Evolutionary conservation across 768 basidiomycete genomes (phyloP).

Genomic region (Grammothele lineata): DNA sequence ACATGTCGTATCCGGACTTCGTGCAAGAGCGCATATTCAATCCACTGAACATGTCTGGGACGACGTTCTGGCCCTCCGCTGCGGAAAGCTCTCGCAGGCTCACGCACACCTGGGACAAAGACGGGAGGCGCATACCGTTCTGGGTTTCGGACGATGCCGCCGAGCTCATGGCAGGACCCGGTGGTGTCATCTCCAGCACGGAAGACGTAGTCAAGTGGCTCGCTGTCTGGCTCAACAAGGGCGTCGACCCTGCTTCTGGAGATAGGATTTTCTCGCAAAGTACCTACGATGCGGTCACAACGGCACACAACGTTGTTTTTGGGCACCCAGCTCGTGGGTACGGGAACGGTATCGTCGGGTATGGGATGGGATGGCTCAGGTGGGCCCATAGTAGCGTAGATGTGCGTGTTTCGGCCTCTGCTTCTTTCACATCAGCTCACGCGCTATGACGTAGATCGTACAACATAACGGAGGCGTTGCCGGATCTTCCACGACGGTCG

Average conservation of each 20-base stretch:
- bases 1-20: constrained; percentile 34
- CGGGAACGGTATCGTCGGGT: constrained; percentile 30
- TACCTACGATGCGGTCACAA: constrained; percentile 30
- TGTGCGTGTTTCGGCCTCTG: no score
- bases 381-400: constrained; percentile 36
- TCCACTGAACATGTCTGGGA: constrained; percentile 37
- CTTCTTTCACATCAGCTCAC: no score
- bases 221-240: constrained; percentile 31
- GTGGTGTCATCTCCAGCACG: constrained; percentile 39
- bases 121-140: constrained; percentile 32
- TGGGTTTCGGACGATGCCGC: constrained; percentile 28
- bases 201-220: constrained; percentile 45
- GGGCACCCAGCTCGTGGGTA: neutral
- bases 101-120: constrained; percentile 30
- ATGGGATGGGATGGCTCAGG: constrained; percentile 42
- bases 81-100: constrained; percentile 31
- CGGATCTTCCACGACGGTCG: constrained; percentile 30
- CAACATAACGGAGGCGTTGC: constrained; percentile 32
- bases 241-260: constrained; percentile 29
- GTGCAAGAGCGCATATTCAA: constrained; percentile 38
- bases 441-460: no score
- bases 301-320: constrained; percentile 26
- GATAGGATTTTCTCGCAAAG: constrained; percentile 30
- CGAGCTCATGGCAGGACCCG: constrained; percentile 33
- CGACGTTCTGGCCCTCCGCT: constrained; percentile 34